Conservation (phyloP, 163 green algal species). For the Volvox carteri region DNA sequence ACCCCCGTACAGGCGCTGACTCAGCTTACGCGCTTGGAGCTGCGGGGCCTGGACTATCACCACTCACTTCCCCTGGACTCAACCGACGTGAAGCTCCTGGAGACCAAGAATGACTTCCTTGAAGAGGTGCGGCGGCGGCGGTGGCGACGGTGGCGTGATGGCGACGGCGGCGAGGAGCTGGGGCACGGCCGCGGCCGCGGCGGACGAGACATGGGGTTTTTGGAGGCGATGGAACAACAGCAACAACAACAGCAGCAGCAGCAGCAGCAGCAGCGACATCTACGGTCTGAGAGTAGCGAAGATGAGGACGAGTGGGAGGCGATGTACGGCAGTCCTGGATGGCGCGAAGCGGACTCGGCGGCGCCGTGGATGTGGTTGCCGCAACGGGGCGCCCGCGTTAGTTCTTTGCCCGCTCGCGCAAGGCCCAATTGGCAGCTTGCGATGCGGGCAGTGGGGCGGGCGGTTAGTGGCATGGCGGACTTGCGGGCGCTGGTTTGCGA, state of each 20-base stretch:
- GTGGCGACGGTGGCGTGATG: too few species aligned
- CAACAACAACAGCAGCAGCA: too few species aligned
- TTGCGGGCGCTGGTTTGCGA: background rate
- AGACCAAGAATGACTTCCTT: background rate
- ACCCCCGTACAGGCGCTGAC: background rate
- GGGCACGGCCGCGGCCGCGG: too few species aligned
- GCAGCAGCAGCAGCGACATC: too few species aligned
- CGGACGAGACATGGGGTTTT: too few species aligned
- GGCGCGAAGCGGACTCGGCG: background rate
- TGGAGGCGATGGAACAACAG: too few species aligned
- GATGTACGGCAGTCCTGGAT: background rate
- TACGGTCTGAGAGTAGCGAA: background rate
- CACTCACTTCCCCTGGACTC: background rate
- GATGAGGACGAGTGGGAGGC: background rate
- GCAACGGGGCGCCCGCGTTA: background rate
- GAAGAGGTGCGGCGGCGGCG: too few species aligned
- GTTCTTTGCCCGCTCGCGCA: background rate
- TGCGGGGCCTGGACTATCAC: background rate
- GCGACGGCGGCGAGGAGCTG: too few species aligned
- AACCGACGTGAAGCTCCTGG: background rate
- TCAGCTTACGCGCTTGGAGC: background rate
- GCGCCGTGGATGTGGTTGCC: background rate
- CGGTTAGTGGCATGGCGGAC: background rate
- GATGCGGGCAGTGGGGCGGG: background rate
- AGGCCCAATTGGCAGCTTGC: background rate